Conservation (phyloP, 176 grass and related monocot species). For the Panicum miliaceum region DNA sequence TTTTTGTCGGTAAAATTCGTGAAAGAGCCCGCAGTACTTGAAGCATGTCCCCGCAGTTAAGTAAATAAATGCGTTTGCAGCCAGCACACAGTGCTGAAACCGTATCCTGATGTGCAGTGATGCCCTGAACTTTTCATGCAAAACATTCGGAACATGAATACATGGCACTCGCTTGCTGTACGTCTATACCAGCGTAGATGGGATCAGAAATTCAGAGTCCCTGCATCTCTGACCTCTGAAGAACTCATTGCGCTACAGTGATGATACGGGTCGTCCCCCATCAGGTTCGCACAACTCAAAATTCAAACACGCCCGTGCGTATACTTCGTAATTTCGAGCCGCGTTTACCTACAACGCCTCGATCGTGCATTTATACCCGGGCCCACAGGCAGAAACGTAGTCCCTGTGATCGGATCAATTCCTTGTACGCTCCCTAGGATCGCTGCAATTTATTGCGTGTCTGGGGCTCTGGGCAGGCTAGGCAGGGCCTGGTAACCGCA, state of each 20-base stretch:
- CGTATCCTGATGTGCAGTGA: too few relatives aligned
- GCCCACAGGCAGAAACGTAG: background rate
- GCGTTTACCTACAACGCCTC: background rate
- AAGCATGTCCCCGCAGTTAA: background rate
- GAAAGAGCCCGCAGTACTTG: background rate
- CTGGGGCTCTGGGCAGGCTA: background rate
- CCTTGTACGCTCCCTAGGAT: background rate
- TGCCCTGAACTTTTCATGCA: background rate
- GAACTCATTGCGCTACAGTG: background rate
- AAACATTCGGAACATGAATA: background rate
- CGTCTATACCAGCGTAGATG: background rate
- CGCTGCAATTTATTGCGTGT: slow-evolving; percentile 29
- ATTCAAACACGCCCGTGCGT: background rate
- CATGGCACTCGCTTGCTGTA: background rate
- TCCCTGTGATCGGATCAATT: background rate
- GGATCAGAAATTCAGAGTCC: too few relatives aligned
- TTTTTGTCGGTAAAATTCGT: background rate
- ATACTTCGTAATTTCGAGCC: background rate
- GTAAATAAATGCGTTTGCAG: background rate
- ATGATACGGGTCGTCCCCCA: too few relatives aligned
- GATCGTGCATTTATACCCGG: slow-evolving; percentile 26
- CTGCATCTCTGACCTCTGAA: background rate
- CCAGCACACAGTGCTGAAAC: background rate
- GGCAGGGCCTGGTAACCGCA: background rate
- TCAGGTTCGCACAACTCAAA: background rate